A percentile compares a stretch with the other conserved stretches of the same genome.
These are phyloP conservation scores for Solanum aculeatissimum DNA, from an alignment of 305 asterid species.

Conservation along the genomic window DNA sequence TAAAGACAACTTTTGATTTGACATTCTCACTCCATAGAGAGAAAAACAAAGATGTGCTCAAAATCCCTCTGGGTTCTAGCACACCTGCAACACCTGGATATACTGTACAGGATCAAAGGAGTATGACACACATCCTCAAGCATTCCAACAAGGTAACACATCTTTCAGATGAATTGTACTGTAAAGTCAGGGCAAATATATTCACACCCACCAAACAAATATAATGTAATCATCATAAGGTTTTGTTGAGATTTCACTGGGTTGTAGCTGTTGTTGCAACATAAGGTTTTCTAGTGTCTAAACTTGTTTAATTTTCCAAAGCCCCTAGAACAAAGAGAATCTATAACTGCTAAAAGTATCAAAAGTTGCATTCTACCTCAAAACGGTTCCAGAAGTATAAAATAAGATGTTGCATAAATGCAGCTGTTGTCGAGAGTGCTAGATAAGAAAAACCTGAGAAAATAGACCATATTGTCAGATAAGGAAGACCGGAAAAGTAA, in stretches of 20 bases:
- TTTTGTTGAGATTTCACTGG: not conserved
- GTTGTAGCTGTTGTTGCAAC: too few species aligned
- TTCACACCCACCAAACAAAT: not conserved
- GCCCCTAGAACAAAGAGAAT: not conserved
- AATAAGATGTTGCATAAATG: constrained; percentile 95
- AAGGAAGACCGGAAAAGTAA: not conserved
- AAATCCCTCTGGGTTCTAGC: not conserved
- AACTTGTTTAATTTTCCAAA: not conserved
- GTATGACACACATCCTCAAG: not conserved
- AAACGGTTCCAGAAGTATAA: constrained; percentile 98
- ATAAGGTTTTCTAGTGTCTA: not conserved
- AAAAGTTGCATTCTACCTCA: constrained; percentile 42
- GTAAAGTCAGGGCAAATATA: not conserved
- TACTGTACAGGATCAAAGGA: not conserved
- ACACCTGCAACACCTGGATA: not conserved
- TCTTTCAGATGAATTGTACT: not conserved
- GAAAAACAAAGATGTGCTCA: not conserved
- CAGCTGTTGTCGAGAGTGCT: constrained; percentile 92
- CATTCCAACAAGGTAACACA: not conserved
- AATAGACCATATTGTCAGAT: not conserved
- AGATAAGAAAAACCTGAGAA: constrained; percentile 76
- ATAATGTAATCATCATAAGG: not conserved
- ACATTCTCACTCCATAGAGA: not conserved
- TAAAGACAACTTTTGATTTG: not conserved
- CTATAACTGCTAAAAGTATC: not conserved